Evolutionary conservation across 352 stramenopile genomes (phyloP), one percentile per base, ranked within the genome.

Genomic region (Phytophthora hibernalis): DNA sequence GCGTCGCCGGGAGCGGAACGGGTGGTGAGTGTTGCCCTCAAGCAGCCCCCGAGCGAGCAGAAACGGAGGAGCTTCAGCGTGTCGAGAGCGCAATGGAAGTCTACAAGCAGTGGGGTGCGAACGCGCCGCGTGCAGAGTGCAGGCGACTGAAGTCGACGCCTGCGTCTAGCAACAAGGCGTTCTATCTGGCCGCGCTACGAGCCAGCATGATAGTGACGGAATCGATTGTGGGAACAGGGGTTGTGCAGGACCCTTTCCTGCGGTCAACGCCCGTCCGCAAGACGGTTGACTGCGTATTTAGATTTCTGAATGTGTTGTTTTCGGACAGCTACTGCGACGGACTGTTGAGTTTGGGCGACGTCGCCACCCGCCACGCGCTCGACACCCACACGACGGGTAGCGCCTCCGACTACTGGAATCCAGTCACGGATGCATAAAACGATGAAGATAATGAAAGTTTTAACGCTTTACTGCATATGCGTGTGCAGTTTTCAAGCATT

Each of bases 41-140:
- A 28, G 24, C 5, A 28, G 24, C 24, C 24, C 44, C 13, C 22
- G 22, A 51, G 21, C 7, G 16, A 2, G 31, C 30, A n/a, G 43
- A 12, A 30, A 55, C 31, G 49, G 30, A 55, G 49, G 49, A 43
- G 28, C n/a, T 55, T 16, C 30, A 55, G 30, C 28, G n/a, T 18
- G 30, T 44, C 8, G 26, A 38, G 31, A 28, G 49, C 30, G 30
- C 49, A 2, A 55, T 55, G 30, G n/a, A 28, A 13, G 11, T 18
- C 5, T 55, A 37, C 26, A 55, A 30, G 49, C 1, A 24, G 16
- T 55, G 26, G n/a, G 20, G 28, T 4, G 30, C 26, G 3, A 55
- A 55, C n/a, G 49, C 49, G 7, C 30, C n/a, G n/a, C n/a, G n/a
- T n/a, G n/a, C n/a, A n/a, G n/a, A n/a, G n/a, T n/a, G n/a, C n/a